Percentiles rank a stretch among this genome's conserved stretches.
phyloP scores from a whole-genome alignment of 2,329 filamentous ascomycete genomes.

The Cladorrhinum sp. region DNA sequence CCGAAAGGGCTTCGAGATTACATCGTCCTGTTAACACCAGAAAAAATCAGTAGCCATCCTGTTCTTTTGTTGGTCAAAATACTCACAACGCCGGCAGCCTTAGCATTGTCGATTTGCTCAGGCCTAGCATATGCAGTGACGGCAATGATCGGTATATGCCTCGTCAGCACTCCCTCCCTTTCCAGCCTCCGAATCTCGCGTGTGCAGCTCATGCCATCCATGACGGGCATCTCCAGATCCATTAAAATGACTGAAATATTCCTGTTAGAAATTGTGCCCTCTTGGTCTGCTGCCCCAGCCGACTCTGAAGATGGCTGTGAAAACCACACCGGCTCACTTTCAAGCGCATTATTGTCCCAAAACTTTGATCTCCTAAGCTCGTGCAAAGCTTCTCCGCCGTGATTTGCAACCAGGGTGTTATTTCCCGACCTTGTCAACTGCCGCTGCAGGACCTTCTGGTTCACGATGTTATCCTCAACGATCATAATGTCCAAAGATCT shows the following conservation, averaged over 20 bases:
- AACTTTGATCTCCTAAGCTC: constrained; percentile 54
- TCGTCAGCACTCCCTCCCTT: constrained; percentile 55
- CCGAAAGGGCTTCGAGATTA: constrained; percentile 79
- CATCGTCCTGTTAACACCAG: constrained; percentile 55
- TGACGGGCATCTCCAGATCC: constrained; percentile 79
- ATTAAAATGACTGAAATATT: constrained; percentile 69
- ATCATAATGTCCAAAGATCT: constrained; percentile 56
- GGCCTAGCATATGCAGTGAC: constrained; percentile 77
- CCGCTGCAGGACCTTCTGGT: constrained; percentile 61
- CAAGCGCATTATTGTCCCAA: constrained; percentile 39
- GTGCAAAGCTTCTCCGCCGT: constrained; percentile 61
- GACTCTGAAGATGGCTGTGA: background rate
- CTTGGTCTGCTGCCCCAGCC: background rate
- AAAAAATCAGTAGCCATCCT: constrained; percentile 20
- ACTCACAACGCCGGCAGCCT: constrained; percentile 69
- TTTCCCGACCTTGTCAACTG: constrained; percentile 61
- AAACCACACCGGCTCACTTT: background rate
- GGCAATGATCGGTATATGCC: constrained; percentile 75
- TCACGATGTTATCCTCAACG: constrained; percentile 67
- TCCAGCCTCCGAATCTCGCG: constrained; percentile 67
- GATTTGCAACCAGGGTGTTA: constrained; percentile 61
- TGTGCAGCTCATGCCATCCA: constrained; percentile 76
- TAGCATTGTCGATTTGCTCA: constrained; percentile 69
- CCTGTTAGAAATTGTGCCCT: constrained; percentile 33
- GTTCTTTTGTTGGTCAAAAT: background rate